Percentiles rank a stretch among this genome's conserved stretches.
Conservation (phyloP, 2,329 filamentous ascomycete genomes). For the Venturia pyrina region DNA sequence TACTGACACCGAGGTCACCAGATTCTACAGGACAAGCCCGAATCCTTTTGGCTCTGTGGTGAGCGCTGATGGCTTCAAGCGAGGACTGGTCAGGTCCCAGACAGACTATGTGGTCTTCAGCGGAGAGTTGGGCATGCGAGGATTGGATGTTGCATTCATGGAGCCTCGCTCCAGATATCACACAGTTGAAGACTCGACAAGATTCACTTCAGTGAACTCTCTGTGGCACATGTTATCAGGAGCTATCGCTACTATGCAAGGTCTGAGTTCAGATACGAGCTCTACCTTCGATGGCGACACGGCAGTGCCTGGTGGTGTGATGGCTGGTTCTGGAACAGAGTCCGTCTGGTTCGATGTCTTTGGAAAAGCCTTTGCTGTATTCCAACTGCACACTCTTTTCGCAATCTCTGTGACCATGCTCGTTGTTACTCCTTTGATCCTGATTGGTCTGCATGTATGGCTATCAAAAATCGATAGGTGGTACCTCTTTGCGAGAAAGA, state of each 20-base stretch:
- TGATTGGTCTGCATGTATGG: constrained; percentile 59
- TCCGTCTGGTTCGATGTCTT: constrained; percentile 95
- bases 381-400: constrained; percentile 74
- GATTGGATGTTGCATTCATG: constrained; percentile 87
- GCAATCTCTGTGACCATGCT: constrained; percentile 77
- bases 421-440: constrained; percentile 63
- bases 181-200: constrained; percentile 76
- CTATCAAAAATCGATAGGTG: constrained; percentile 68
- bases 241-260: constrained; percentile 62
- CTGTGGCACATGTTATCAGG: constrained; percentile 95
- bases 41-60: constrained; percentile 80
- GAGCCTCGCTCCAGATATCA: constrained; percentile 80
- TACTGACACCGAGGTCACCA: constrained; percentile 77
- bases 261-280: constrained; percentile 59
- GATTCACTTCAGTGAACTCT: constrained; percentile 59
- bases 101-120: constrained; percentile 87
- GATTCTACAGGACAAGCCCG: constrained; percentile 59
- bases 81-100: constrained; percentile 67
- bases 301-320: constrained; percentile 50
- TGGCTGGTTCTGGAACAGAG: constrained; percentile 54
- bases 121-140: constrained; percentile 67
- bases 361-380: constrained; percentile 66
- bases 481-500: constrained; percentile 69
- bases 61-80: constrained; percentile 72
- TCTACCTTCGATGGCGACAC: constrained; percentile 54